Evolutionary conservation across 768 basidiomycete species (phyloP).

Genomic region (Auricularia heimuer): DNA sequence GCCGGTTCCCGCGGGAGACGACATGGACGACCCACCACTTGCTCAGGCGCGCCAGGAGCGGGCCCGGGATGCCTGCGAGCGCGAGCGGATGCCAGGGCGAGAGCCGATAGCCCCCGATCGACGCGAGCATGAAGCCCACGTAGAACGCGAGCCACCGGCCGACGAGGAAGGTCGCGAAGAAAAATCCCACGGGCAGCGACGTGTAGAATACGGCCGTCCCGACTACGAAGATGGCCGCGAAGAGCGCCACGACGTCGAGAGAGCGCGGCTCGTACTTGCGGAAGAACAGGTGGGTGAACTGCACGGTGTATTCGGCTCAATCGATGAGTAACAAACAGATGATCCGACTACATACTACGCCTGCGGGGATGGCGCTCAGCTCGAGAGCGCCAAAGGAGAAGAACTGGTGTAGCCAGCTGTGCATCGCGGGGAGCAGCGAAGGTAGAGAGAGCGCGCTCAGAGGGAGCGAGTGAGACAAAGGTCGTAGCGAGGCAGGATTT

Average conservation of each 20-base stretch:
- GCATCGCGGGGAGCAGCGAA: background rate
- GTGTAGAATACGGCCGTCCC: background rate
- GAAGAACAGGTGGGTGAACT: background rate
- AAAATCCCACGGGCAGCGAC: background rate
- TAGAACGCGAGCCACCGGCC: background rate
- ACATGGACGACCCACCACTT: slow-evolving; percentile 15
- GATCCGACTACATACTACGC: background rate
- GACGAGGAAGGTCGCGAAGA: background rate
- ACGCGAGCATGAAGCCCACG: slow-evolving; percentile 11
- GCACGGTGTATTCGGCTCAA: background rate
- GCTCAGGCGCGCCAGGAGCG: slow-evolving; percentile 20
- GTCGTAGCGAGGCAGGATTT: too few species aligned
- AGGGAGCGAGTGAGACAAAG: background rate
- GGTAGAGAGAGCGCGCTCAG: background rate
- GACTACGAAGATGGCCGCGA: background rate
- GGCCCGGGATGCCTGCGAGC: slow-evolving; percentile 26
- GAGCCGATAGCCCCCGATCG: slow-evolving; percentile 26
- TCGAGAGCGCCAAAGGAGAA: background rate
- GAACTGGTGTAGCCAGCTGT: background rate
- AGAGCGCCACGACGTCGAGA: background rate
- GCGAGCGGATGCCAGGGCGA: slow-evolving; percentile 28
- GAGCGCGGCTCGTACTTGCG: background rate
- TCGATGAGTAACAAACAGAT: background rate
- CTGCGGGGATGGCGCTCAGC: background rate
- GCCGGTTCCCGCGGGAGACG: background rate